Conservation (phyloP, 768 basidiomycete genomes). For the Lactarius hengduanensis region DNA sequence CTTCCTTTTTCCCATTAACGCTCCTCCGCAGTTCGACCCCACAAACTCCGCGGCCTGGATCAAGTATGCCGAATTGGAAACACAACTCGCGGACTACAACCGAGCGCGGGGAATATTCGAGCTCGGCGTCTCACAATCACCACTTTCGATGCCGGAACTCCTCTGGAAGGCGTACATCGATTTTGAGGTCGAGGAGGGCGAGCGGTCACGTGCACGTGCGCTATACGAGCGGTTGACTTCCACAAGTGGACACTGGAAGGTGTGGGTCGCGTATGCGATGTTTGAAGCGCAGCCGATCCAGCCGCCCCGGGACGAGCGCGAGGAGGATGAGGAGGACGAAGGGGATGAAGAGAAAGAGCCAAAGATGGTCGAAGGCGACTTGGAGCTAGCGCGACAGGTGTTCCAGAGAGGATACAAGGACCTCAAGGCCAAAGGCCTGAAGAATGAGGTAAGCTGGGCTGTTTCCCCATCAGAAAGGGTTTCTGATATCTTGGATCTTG, state of each 20-base stretch:
- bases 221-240: constrained; percentile 86
- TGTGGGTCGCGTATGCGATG: constrained; percentile 93
- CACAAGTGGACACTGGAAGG: constrained; percentile 91
- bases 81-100: constrained; percentile 78
- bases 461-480: background rate
- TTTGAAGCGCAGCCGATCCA: constrained; percentile 85
- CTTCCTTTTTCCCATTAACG: constrained; percentile 7
- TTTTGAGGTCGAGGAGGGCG: constrained; percentile 93
- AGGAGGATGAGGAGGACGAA: constrained; percentile 62
- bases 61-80: constrained; percentile 90
- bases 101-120: constrained; percentile 95
- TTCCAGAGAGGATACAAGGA: constrained; percentile 89
- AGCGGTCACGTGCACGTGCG: constrained; percentile 77
- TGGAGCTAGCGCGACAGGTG: constrained; percentile 65
- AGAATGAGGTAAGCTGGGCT: constrained; percentile 67
- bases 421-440: constrained; percentile 74
- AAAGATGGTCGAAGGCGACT: constrained; percentile 70
- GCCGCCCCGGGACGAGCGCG: constrained; percentile 58
- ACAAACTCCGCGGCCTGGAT: constrained; percentile 95
- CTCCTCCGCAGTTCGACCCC: constrained; percentile 64
- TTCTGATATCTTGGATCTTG: constrained; percentile 12
- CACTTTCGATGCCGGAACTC: constrained; percentile 92
- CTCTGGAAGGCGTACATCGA: constrained; percentile 96
- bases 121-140: constrained; percentile 77
- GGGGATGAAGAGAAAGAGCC: constrained; percentile 48